phyloP scores from a whole-genome alignment of 1,284 basidiomycete genomes.

The Ganoderma leucocontextum region DNA sequence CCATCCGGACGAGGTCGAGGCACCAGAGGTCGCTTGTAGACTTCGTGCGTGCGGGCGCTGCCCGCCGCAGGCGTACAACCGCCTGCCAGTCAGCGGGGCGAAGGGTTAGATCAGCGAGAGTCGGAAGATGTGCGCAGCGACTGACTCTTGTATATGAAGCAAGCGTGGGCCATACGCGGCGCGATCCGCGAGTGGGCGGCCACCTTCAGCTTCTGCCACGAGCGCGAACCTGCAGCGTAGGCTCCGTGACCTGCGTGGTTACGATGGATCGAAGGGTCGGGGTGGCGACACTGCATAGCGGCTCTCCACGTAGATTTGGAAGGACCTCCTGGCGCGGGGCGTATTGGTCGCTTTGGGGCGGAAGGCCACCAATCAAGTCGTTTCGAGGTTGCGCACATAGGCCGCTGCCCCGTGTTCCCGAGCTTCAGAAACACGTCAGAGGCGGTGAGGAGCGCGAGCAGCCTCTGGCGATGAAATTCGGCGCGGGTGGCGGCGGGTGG shows the following conservation, averaged over 20 bases:
- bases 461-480: slow-evolving; percentile 31
- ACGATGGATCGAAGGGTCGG: slow-evolving; percentile 32
- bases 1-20: slow-evolving; percentile 42
- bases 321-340: slow-evolving; percentile 24
- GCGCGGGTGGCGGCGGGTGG: slow-evolving; percentile 17
- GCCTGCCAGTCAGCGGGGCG: slow-evolving; percentile 33
- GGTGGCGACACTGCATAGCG: slow-evolving; percentile 29
- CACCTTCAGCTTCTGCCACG: slow-evolving; percentile 38
- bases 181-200: slow-evolving; percentile 28
- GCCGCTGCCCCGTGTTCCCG: slow-evolving; percentile 34
- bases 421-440: slow-evolving; percentile 34
- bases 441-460: slow-evolving; percentile 27
- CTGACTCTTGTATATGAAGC: slow-evolving; percentile 37
- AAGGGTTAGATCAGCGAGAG: background rate
- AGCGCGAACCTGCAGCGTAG: slow-evolving; percentile 35
- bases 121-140: too few species aligned
- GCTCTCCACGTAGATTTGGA: slow-evolving; percentile 4
- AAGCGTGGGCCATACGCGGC: slow-evolving; percentile 34
- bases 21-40: slow-evolving; percentile 46
- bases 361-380: slow-evolving; percentile 20
- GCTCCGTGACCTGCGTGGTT: slow-evolving; percentile 21
- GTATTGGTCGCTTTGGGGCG: slow-evolving; percentile 17
- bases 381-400: slow-evolving; percentile 28
- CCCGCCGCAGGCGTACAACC: slow-evolving; percentile 46
- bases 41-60: slow-evolving; percentile 38